These are phyloP conservation scores for Lathyrus oleraceus DNA, from an alignment of 306 rosid species.

Conservation along the genomic window DNA sequence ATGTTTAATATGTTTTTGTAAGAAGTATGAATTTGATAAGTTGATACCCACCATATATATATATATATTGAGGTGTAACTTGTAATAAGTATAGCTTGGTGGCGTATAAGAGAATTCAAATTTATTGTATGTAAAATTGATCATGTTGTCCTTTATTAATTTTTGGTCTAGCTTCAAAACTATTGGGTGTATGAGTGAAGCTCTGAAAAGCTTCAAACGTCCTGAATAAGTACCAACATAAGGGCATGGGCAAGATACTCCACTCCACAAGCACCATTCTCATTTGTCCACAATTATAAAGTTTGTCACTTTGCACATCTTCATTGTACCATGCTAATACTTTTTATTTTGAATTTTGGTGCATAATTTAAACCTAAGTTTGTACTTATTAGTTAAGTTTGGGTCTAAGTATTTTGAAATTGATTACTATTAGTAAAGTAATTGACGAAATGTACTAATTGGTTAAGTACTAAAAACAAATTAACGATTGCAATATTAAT, in stretches of 20 bases:
- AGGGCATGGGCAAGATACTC: conserved; percentile 35
- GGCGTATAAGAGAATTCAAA: conserved; percentile 32
- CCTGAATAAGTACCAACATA: conserved; percentile 34
- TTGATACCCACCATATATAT: too few species aligned
- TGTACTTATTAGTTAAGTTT: neutral
- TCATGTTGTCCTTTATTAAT: conserved; percentile 23
- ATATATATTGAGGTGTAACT: neutral
- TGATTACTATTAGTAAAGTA: conserved; percentile 15
- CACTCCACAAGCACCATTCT: conserved; percentile 27
- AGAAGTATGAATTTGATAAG: too few species aligned
- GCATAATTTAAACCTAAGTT: conserved; percentile 1
- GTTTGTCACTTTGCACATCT: conserved; percentile 1
- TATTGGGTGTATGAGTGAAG: conserved; percentile 29
- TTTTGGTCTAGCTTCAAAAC: neutral
- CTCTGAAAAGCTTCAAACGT: conserved; percentile 38
- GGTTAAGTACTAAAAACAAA: conserved; percentile 1
- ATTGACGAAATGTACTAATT: conserved; percentile 1
- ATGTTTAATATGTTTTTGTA: too few species aligned
- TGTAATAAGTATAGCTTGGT: neutral
- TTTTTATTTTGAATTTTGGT: neutral
- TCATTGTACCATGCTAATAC: neutral
- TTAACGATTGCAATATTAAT: neutral
- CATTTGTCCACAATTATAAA: conserved; percentile 1
- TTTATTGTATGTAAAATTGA: neutral
- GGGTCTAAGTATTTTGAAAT: conserved; percentile 5